Evolutionary conservation across 1,284 basidiomycete species (phyloP).

Genomic region (Lignosus rhinocerotis): DNA sequence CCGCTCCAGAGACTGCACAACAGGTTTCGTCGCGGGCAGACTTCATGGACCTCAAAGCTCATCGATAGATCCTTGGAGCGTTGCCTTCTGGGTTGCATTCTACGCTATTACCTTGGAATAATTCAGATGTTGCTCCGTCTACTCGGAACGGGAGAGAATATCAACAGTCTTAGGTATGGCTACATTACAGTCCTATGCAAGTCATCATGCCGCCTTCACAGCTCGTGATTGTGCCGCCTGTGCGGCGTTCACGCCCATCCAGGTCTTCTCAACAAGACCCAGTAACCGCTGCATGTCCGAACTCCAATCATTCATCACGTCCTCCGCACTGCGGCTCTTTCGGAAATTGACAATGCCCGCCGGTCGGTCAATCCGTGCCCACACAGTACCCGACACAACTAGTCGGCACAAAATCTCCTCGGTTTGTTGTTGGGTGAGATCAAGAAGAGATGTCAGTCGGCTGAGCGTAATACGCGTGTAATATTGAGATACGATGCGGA

Average conservation of each 20-base stretch:
- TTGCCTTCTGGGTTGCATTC: background rate
- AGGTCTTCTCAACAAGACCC: constrained; percentile 80
- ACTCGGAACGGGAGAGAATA: background rate
- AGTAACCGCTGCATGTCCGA: constrained; percentile 91
- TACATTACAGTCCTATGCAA: constrained; percentile 29
- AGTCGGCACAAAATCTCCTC: constrained; percentile 88
- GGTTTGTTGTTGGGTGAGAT: constrained; percentile 80
- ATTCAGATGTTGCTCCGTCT: background rate
- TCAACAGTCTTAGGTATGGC: constrained; percentile 26
- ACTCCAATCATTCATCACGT: constrained; percentile 96
- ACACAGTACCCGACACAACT: constrained; percentile 90
- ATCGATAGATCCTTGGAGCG: background rate
- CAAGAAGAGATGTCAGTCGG: constrained; percentile 86
- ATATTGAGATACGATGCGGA: constrained; percentile 92
- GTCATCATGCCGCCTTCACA: constrained; percentile 42
- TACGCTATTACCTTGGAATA: constrained; percentile 9
- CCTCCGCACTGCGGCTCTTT: constrained; percentile 76
- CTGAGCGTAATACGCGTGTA: constrained; percentile 91
- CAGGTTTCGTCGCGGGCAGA: constrained; percentile 7
- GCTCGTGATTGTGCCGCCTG: constrained; percentile 73
- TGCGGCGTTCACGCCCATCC: constrained; percentile 89
- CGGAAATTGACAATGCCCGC: constrained; percentile 88
- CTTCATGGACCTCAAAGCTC: constrained; percentile 9
- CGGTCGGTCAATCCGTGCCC: constrained; percentile 93
- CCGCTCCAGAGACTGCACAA: constrained; percentile 3